These are phyloP conservation scores for Exserohilum rostratum DNA, from an alignment of 2,329 filamentous ascomycete species.

Conservation along the genomic window DNA sequence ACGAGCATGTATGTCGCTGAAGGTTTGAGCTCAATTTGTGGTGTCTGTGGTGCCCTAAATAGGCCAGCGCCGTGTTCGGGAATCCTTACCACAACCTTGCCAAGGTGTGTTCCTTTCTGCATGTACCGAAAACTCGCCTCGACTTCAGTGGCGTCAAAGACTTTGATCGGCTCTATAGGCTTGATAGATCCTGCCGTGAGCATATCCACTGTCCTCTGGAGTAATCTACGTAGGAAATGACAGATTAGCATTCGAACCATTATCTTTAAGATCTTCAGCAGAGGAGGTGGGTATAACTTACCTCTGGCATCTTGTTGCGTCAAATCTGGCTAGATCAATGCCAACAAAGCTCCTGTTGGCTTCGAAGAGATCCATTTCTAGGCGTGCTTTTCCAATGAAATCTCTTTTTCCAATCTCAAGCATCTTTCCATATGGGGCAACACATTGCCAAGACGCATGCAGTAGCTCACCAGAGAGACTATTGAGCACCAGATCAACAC, in stretches of 20 bases:
- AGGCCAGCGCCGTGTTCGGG: not conserved
- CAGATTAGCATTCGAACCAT: not conserved
- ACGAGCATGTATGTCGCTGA: conserved; percentile 26
- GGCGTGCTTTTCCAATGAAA: conserved; percentile 4
- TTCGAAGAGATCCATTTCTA: conserved; percentile 21
- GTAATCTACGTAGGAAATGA: not conserved
- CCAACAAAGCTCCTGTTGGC: conserved; percentile 1
- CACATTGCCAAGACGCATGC: conserved; percentile 45
- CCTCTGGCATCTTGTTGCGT: not conserved
- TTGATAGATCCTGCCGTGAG: conserved; percentile 5
- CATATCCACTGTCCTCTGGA: not conserved
- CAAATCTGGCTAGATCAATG: conserved; percentile 6
- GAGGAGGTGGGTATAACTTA: not conserved
- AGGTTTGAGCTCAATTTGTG: not conserved
- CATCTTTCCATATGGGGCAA: conserved; percentile 42
- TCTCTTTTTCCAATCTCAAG: conserved; percentile 31
- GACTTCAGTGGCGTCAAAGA: conserved; percentile 27
- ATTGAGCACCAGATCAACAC: conserved; percentile 46
- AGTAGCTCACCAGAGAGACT: conserved; percentile 31
- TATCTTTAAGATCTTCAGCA: not conserved
- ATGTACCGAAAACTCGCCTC: conserved; percentile 14
- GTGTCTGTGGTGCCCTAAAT: not conserved
- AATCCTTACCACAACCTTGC: conserved; percentile 7
- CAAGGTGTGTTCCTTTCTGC: conserved; percentile 16
- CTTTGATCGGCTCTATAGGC: conserved; percentile 11